Evolutionary conservation across 2,329 filamentous ascomycete species (phyloP).

Genomic region (Sordariomycetes sp.): DNA sequence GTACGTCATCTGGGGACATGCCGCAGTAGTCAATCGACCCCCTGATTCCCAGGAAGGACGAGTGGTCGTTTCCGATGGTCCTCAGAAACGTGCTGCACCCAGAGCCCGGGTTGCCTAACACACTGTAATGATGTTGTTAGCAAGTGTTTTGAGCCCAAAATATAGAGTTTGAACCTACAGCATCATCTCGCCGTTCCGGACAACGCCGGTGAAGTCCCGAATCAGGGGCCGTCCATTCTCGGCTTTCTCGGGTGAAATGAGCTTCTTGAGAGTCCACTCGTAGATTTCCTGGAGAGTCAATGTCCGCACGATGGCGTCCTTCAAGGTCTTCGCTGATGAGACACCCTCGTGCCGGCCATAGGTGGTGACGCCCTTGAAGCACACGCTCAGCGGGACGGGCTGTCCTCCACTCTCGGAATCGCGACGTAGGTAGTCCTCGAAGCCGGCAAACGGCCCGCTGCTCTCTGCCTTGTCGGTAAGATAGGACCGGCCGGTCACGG

Average conservation of each 20-base stretch:
- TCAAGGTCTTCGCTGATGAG: constrained; percentile 61
- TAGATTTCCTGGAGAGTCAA: constrained; percentile 72
- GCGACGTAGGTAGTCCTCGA: background rate
- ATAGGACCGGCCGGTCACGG: constrained; percentile 22
- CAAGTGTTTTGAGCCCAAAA: background rate
- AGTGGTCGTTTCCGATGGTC: background rate
- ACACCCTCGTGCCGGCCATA: constrained; percentile 59
- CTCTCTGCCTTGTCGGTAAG: constrained; percentile 10
- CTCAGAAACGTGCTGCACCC: background rate
- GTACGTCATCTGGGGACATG: constrained; percentile 31
- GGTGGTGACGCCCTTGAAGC: constrained; percentile 68
- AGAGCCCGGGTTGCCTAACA: constrained; percentile 38
- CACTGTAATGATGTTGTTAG: background rate
- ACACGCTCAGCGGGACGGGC: constrained; percentile 66
- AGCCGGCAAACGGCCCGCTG: background rate
- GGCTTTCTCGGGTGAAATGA: constrained; percentile 7
- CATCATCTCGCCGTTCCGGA: constrained; percentile 27
- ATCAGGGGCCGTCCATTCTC: background rate
- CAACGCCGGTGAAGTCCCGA: constrained; percentile 36
- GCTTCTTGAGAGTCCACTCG: constrained; percentile 35
- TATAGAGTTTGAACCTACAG: constrained; percentile 4
- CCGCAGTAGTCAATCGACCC: constrained; percentile 19
- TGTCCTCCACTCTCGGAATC: constrained; percentile 37
- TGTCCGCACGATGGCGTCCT: constrained; percentile 63
- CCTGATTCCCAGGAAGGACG: background rate